phyloP scores from a whole-genome alignment of 768 basidiomycete species.

The Pholiota molesta region DNA sequence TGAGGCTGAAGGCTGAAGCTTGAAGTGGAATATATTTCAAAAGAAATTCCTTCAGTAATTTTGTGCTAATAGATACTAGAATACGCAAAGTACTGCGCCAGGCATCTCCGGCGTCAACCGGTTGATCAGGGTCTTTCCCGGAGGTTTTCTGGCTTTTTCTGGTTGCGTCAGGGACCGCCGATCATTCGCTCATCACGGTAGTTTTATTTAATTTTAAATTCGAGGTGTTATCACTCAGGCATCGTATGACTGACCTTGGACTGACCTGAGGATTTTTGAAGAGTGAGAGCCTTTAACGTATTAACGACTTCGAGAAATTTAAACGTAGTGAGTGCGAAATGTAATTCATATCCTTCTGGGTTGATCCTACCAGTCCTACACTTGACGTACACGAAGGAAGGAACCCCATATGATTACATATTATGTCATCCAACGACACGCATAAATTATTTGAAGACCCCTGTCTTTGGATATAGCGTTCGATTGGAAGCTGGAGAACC shows the following conservation, averaged over 20 bases:
- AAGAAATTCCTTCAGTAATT: no score
- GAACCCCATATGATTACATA: background rate
- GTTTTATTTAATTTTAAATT: background rate
- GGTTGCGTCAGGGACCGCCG: background rate
- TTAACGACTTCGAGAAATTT: background rate
- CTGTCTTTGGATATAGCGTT: background rate
- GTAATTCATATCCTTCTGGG: background rate
- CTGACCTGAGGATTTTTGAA: background rate
- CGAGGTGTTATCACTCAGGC: background rate
- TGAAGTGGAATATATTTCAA: no score
- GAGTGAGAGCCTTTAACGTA: background rate
- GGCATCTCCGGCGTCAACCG: background rate
- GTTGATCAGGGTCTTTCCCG: background rate
- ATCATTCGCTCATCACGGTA: background rate
- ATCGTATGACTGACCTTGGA: background rate
- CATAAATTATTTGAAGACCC: background rate
- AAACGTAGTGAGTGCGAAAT: background rate
- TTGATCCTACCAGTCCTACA: background rate
- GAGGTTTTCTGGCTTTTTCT: no score
- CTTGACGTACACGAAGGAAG: background rate
- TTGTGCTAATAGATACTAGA: no score
- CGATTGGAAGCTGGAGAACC: background rate
- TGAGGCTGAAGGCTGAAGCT: no score
- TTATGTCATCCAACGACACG: background rate
- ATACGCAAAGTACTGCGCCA: no score